Evolutionary conservation across 306 rosid species (phyloP), one percentile per base, ranked within the genome.

Genomic region (Biancaea sappan): DNA sequence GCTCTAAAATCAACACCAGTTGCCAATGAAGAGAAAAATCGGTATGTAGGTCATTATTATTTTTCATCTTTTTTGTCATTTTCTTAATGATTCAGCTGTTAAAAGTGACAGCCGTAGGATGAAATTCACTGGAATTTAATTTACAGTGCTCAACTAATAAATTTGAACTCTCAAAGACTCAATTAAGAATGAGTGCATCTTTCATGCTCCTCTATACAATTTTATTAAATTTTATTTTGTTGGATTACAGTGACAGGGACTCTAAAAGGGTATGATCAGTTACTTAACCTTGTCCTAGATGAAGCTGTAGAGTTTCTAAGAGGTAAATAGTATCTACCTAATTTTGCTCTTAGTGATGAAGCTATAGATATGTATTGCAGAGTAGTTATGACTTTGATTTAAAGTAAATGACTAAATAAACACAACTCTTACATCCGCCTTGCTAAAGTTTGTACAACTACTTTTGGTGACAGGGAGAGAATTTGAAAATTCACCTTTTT

Each of bases 181-280:
- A 48, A 8, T 32, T 69, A 41, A 69, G 73, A 37, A 19, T 69
- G 6, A 29, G 19, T 19, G 47, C 46, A n/a, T 68, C 12, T 18
- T 68, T 68, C 19, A 15, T 69, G 38, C 38, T 71, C 37, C 22
- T n/a, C 4, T 34, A 40, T 66, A 26, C 29, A 14, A 50, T 32
- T 69, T 2, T 8, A 34, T 59, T 60, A 11, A 15, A 32, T 63
- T n/a, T 6, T 19, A 24, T 28, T 51, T 48, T 46, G 53, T 77
- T 74, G 70, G 67, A 12, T 79, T 31, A n/a, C 83, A 88, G 93
- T 88, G 53, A 88, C 89, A 19, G 93, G 93, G 26, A 88, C 90
- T 70, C 77, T 88, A 3, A 88, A 88, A 80, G 93, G 90, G 74
- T 88, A 88, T 59, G 93, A 88, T 73, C 93, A 88, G 76, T 73